Evolutionary conservation across 306 rosid genomes (phyloP), one percentile per base, ranked within the genome.

Genomic region (Carpinus fangiana): DNA sequence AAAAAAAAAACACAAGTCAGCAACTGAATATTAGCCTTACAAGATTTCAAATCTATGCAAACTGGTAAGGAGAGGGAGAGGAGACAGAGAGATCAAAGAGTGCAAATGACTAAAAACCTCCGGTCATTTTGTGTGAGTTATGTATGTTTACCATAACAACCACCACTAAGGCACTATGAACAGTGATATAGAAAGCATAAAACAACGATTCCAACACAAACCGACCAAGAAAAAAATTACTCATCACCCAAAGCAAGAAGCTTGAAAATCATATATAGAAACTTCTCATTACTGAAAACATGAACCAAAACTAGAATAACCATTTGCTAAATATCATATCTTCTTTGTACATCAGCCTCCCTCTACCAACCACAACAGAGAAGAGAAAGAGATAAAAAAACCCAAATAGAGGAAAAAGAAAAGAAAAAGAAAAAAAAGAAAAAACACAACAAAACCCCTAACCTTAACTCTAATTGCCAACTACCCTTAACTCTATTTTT

Each of bases 331-430:
- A 82, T 68, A 86, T 84, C 57, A 70, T 76, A 82, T 82, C 70
- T 78, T 64, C 26, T 85, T 88, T 94, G 81, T 94, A 90, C 97
- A 94, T 82, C 52, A 66, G 76, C 82, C 81, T 77, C 73, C 69
- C 79, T 74, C 26, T 56, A 57, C 71, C 72, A 79, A 68, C 75
- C 23, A 70, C 57, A 86, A 75, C 77, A 79, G 82, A 84, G 86
- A 75, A 82, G 66, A 72, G 51, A 74, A 69, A 26, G 41, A 17
- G 57, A 26, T 81, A 73, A 31, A 75, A 72, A 80, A 43, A 76
- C 76, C 45, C 45, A 41, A 41, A 5, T 41, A 41, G 45, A 38
- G 43, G 6, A 31, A 78, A 73, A 67, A 5, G 17, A 65, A 36
- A 20, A 73, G 45, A 60, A n/a, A 72, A 28, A 54, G 52, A 70